A percentile compares a stretch with the other conserved stretches of the same genome.
These are phyloP conservation scores for Penicillium angulare DNA, from an alignment of 495 filamentous ascomycete species.

Conservation along the genomic window DNA sequence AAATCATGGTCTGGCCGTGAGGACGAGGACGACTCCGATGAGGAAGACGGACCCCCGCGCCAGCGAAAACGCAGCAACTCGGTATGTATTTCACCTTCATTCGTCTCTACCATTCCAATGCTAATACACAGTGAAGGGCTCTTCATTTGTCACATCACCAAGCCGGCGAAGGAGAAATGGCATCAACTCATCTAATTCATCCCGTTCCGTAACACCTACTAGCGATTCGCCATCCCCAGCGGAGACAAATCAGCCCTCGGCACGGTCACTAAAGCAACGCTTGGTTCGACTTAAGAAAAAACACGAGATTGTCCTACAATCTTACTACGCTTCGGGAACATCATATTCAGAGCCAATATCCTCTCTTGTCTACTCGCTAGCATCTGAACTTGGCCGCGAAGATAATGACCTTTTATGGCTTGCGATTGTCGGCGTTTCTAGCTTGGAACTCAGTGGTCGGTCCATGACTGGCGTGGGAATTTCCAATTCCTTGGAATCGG, in stretches of 20 bases:
- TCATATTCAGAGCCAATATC: constrained; percentile 95
- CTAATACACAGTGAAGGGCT: constrained; percentile 53
- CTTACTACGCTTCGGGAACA: constrained; percentile 81
- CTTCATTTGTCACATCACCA: constrained; percentile 50
- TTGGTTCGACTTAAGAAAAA: constrained; percentile 73
- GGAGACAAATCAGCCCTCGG: constrained; percentile 61
- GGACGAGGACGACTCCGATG: constrained; percentile 67
- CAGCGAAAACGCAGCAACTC: constrained; percentile 86
- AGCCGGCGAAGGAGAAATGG: constrained; percentile 36
- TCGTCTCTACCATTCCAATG: not conserved
- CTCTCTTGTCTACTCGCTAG: constrained; percentile 88
- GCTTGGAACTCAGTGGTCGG: constrained; percentile 86
- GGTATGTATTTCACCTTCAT: constrained; percentile 46
- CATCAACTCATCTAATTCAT: constrained; percentile 45
- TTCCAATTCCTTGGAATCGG: constrained; percentile 54
- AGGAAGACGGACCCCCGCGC: constrained; percentile 65
- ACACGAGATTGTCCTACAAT: constrained; percentile 67
- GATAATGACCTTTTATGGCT: constrained; percentile 97
- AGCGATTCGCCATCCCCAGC: constrained; percentile 56
- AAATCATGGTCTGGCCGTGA: constrained; percentile 80
- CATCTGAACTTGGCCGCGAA: constrained; percentile 91
- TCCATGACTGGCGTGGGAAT: constrained; percentile 77
- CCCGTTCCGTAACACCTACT: constrained; percentile 44
- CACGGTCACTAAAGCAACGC: constrained; percentile 64
- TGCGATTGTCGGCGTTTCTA: constrained; percentile 86